Base-by-base conservation (phyloP, 2,329 filamentous ascomycete genomes). In the Botryotinia calthae region DNA sequence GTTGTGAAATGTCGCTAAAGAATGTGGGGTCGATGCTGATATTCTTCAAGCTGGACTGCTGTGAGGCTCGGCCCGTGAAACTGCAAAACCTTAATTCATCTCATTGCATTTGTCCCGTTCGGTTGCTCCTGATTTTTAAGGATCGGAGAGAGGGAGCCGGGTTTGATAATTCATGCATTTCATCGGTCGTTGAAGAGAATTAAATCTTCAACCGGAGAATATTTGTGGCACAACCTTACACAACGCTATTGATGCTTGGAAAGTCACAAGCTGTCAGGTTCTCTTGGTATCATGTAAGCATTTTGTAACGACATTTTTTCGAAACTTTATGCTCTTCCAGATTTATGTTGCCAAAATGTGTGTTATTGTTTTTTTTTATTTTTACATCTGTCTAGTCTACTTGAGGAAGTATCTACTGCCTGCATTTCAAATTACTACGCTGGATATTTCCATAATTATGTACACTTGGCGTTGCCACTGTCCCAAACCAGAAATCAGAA, bases 41-140 rank as follows among this genome's bases (percentile, higher is more conserved):
- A 25, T 54, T 37, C 42, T 64, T 62, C 66, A 59, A 44, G 18
- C n/a, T 66, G 64, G 46, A 54, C 40, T 66, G 22, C n/a, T 54
- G 16, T 18, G 20, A 34, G 64, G 64, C 31, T 54, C 64, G 64
- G 64, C 64, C 64, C 64, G 64, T 66, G 22, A 54, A 54, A 28
- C 51, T 69, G n/a, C 37, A 58, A 14, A 69, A 58, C 9, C 25
- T 54, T 28, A 28, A 51, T 40, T 37, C 54, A 9, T 37, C 14
- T 40, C 46, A 28, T 56, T 56, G n/a, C 51, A 8, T 56, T 56
- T 56, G 22, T 54, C 31, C 31, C 46, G 46, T 40, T 66, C 46
- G 64, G 46, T 66, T 54, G n/a, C 31, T 66, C 25, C 14, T 66
- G 22, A 9, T 18, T 22, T 20, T n/a, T 48, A 7, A n/a, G 12